Evolutionary conservation across 495 filamentous ascomycete species (phyloP).

Genomic region (Penicillium simplicissimum): DNA sequence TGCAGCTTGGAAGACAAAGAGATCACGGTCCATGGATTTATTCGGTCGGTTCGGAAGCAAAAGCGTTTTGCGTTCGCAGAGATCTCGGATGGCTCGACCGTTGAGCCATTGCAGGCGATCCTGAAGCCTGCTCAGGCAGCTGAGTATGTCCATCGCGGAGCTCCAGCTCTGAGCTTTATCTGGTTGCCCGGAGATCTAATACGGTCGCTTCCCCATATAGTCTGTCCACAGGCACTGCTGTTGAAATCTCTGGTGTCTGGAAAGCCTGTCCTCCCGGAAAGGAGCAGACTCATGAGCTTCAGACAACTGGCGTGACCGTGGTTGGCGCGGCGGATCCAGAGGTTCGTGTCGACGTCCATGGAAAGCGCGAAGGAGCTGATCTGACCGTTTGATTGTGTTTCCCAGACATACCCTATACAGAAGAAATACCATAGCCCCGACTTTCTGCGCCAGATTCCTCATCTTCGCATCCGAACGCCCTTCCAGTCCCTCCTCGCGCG

Average conservation of each 20-base stretch:
- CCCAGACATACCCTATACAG: slow-evolving; percentile 83
- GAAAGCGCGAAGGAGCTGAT: not conserved
- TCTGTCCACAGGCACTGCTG: slow-evolving; percentile 75
- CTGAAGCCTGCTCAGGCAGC: slow-evolving; percentile 72
- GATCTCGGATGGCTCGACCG: slow-evolving; percentile 84
- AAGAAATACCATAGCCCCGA: slow-evolving; percentile 92
- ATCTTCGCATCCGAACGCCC: slow-evolving; percentile 83
- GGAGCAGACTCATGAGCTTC: slow-evolving; percentile 77
- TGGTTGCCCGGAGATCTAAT: slow-evolving; percentile 8
- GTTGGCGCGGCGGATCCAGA: slow-evolving; percentile 76
- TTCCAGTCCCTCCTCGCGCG: slow-evolving; percentile 78
- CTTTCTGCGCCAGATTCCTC: slow-evolving; percentile 84
- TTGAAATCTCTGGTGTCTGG: slow-evolving; percentile 79
- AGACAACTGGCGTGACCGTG: slow-evolving; percentile 64
- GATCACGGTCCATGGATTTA: slow-evolving; percentile 71
- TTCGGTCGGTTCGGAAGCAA: slow-evolving; percentile 84
- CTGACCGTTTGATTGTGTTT: slow-evolving; percentile 13
- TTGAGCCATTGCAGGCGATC: slow-evolving; percentile 78
- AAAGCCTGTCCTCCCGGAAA: slow-evolving; percentile 66
- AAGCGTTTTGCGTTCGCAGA: slow-evolving; percentile 81
- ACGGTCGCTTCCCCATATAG: slow-evolving; percentile 43
- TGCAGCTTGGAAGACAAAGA: slow-evolving; percentile 41
- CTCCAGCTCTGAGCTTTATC: not conserved
- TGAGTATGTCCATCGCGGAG: slow-evolving; percentile 58
- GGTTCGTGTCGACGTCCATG: slow-evolving; percentile 50